These are phyloP conservation scores for Entomortierella beljakovae DNA, from an alignment of 192 early-diverging fungal genomes.

Conservation along the genomic window DNA sequence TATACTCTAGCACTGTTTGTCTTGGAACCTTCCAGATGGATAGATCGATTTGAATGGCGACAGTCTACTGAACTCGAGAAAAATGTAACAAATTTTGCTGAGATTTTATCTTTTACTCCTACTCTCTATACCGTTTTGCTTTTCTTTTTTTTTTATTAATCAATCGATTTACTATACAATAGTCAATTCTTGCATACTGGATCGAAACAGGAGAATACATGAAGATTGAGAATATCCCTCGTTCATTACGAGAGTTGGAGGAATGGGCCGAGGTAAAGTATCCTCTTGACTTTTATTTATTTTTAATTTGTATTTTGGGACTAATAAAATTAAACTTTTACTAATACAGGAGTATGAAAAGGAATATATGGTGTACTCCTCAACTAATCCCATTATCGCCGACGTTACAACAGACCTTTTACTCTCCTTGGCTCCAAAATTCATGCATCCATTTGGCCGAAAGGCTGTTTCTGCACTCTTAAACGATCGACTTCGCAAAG, in stretches of 20 bases:
- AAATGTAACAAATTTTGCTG: conserved; percentile 53
- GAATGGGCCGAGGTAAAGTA: conserved; percentile 47
- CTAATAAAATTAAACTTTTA: conserved; percentile 2
- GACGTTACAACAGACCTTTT: conserved; percentile 13
- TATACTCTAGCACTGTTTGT: conserved; percentile 57
- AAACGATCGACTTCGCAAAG: conserved; percentile 15
- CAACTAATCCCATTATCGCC: conserved; percentile 22
- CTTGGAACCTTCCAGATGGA: conserved; percentile 42
- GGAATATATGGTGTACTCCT: conserved; percentile 4
- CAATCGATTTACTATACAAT: too few species aligned
- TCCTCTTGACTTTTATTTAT: too few species aligned
- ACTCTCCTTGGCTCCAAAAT: conserved; percentile 4
- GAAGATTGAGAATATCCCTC: conserved; percentile 59
- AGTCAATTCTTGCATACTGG: conserved; percentile 16
- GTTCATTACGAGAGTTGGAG: conserved; percentile 29
- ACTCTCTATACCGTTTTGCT: neutral
- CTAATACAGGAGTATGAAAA: neutral
- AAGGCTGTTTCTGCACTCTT: conserved; percentile 11
- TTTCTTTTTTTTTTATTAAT: conserved; percentile 3
- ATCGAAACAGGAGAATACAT: conserved; percentile 36
- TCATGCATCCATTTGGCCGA: conserved; percentile 12
- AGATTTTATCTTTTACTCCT: neutral
- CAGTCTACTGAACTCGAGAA: conserved; percentile 52
- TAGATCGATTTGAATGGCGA: conserved; percentile 57
- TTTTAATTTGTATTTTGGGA: too few species aligned